Conservation (phyloP, 2,329 filamentous ascomycete species). For the Claviceps sp. region DNA sequence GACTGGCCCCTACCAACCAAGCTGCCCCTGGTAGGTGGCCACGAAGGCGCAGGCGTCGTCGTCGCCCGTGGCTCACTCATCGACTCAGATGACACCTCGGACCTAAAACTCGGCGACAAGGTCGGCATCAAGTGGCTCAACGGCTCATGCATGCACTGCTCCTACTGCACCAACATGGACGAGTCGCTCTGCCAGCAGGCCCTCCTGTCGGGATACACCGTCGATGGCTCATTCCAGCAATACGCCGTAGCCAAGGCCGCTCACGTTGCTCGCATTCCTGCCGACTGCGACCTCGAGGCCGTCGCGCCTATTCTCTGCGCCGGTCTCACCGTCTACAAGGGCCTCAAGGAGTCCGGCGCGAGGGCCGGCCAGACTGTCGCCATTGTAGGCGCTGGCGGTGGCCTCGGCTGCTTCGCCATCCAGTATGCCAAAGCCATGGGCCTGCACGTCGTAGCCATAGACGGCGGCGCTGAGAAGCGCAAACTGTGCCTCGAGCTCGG, state of each 20-base stretch:
- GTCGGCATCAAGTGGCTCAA: slow-evolving; percentile 92
- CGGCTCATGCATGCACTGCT: slow-evolving; percentile 69
- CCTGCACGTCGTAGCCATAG: slow-evolving; percentile 65
- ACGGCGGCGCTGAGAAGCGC: slow-evolving; percentile 57
- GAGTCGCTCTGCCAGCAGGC: slow-evolving; percentile 72
- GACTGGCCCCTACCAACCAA: slow-evolving; percentile 83
- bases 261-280: slow-evolving; percentile 70
- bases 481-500: slow-evolving; percentile 58
- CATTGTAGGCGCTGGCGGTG: slow-evolving; percentile 76
- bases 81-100: slow-evolving; percentile 24
- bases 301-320: slow-evolving; percentile 73
- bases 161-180: slow-evolving; percentile 68
- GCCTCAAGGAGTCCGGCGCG: slow-evolving; percentile 70
- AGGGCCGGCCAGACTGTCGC: slow-evolving; percentile 66
- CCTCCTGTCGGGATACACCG: slow-evolving; percentile 75
- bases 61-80: slow-evolving; percentile 70
- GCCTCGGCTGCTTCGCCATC: slow-evolving; percentile 62
- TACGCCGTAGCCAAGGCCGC: slow-evolving; percentile 79
- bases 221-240: slow-evolving; percentile 88
- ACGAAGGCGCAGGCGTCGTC: slow-evolving; percentile 68
- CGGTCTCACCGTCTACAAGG: slow-evolving; percentile 82
- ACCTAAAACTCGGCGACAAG: slow-evolving; percentile 70
- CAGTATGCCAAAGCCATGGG: slow-evolving; percentile 93
- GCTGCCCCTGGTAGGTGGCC: slow-evolving; percentile 73
- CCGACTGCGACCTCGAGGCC: slow-evolving; percentile 61